phyloP scores from a whole-genome alignment of 768 basidiomycete genomes.

The Podaxis sp. region DNA sequence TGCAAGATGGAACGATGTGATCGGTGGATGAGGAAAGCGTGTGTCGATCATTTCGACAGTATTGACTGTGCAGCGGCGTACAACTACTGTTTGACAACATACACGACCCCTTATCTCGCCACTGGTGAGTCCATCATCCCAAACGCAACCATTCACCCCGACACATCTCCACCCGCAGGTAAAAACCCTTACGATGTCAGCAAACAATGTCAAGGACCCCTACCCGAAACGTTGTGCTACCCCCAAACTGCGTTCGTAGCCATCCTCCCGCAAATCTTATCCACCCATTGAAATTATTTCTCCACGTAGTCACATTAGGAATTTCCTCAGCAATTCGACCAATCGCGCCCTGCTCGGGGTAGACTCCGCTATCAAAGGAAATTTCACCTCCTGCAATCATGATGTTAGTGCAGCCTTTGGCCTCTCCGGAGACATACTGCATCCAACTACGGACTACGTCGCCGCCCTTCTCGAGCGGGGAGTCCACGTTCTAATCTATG shows the following conservation, averaged over 20 bases:
- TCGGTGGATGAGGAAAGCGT: slow-evolving; percentile 49
- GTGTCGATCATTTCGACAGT: slow-evolving; percentile 61
- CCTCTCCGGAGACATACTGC: slow-evolving; percentile 38
- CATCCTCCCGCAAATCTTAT: not conserved
- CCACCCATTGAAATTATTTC: not conserved
- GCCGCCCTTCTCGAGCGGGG: slow-evolving; percentile 69
- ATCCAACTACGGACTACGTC: slow-evolving; percentile 55
- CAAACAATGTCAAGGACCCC: slow-evolving; percentile 50
- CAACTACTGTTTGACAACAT: slow-evolving; percentile 54
- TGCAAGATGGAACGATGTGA: slow-evolving; percentile 62
- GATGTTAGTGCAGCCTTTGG: slow-evolving; percentile 51
- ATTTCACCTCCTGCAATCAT: slow-evolving; percentile 31
- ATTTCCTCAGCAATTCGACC: slow-evolving; percentile 59
- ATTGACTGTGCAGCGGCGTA: slow-evolving; percentile 64
- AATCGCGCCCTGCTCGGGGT: slow-evolving; percentile 62
- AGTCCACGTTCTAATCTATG: slow-evolving; percentile 66
- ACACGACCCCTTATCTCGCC: slow-evolving; percentile 40
- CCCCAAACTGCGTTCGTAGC: slow-evolving; percentile 40
- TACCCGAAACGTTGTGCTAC: slow-evolving; percentile 53
- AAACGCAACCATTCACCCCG: not conserved
- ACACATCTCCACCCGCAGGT: slow-evolving; percentile 20
- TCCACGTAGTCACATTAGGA: slow-evolving; percentile 45
- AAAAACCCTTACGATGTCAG: slow-evolving; percentile 70
- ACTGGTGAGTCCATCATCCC: slow-evolving; percentile 31
- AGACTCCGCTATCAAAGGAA: slow-evolving; percentile 36